Evolutionary conservation across 768 basidiomycete genomes (phyloP).

Genomic region (Nevesoporus exiguus): DNA sequence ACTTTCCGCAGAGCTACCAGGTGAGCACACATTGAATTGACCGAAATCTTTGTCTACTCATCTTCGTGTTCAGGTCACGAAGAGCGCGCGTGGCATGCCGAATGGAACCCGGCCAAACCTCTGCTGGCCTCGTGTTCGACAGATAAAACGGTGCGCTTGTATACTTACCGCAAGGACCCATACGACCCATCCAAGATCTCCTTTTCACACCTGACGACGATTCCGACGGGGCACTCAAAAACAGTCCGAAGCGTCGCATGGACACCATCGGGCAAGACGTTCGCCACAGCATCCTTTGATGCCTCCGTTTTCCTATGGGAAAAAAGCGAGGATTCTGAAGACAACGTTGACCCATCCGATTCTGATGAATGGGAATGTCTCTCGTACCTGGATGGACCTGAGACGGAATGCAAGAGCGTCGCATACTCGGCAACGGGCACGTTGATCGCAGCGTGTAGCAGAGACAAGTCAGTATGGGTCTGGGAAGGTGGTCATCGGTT

Average conservation of each 20-base stretch:
- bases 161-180: slow-evolving; percentile 49
- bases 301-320: slow-evolving; percentile 92
- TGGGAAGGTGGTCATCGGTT: slow-evolving; percentile 76
- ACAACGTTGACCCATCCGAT: slow-evolving; percentile 30
- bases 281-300: slow-evolving; percentile 94
- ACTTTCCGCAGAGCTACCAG: slow-evolving; percentile 23
- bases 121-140: slow-evolving; percentile 91
- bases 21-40: slow-evolving; percentile 3
- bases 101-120: slow-evolving; percentile 84
- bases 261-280: slow-evolving; percentile 80
- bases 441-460: slow-evolving; percentile 87
- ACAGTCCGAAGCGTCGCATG: slow-evolving; percentile 86
- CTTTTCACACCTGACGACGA: slow-evolving; percentile 56
- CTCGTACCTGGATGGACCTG: slow-evolving; percentile 87
- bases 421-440: slow-evolving; percentile 74
- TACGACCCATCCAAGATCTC: slow-evolving; percentile 24
- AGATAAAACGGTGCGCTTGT: slow-evolving; percentile 89
- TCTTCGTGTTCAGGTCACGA: slow-evolving; percentile 53
- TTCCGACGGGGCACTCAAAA: slow-evolving; percentile 82
- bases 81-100: slow-evolving; percentile 82
- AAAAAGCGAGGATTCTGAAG: slow-evolving; percentile 46
- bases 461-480: slow-evolving; percentile 98
- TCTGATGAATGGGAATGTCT: slow-evolving; percentile 83
- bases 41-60: not conserved
- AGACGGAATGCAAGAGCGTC: slow-evolving; percentile 93